phyloP scores from a whole-genome alignment of 257 asterid species.

The Penstemon eatonii region DNA sequence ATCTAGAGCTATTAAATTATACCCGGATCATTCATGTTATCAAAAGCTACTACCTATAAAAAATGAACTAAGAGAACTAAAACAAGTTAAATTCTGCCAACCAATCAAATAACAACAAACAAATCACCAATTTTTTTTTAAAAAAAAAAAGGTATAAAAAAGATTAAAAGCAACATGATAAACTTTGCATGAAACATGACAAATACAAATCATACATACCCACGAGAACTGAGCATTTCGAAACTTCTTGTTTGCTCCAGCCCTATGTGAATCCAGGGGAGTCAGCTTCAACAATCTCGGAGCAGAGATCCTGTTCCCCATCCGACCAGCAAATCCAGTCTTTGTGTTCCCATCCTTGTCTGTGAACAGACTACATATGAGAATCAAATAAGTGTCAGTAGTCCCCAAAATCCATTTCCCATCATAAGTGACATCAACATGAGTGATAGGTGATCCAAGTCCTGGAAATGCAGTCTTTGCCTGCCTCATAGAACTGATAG shows the following conservation, averaged over 20 bases:
- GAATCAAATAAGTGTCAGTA: conserved; percentile 76
- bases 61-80: neutral
- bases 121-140: neutral
- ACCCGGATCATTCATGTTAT: neutral
- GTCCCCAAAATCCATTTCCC: conserved; percentile 97
- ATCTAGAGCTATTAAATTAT: neutral
- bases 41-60: neutral
- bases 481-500: conserved; percentile 82
- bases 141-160: neutral
- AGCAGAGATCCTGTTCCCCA: conserved; percentile 78
- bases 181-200: conserved; percentile 14
- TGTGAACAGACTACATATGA: conserved; percentile 70
- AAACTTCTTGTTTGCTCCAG: conserved; percentile 73
- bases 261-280: conserved; percentile 79
- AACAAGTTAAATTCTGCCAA: neutral
- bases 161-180: conserved; percentile 9
- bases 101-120: conserved; percentile 8
- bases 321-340: conserved; percentile 85
- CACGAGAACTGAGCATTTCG: conserved; percentile 91
- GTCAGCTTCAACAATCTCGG: conserved; percentile 82
- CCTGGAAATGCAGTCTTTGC: conserved; percentile 98
- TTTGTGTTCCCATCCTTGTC: conserved; percentile 81
- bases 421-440: conserved; percentile 89
- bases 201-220: conserved; percentile 50
- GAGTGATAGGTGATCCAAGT: conserved; percentile 87